Base-by-base conservation (phyloP, 1,284 basidiomycete genomes). In the Mycosarcoma mackinlayi region DNA sequence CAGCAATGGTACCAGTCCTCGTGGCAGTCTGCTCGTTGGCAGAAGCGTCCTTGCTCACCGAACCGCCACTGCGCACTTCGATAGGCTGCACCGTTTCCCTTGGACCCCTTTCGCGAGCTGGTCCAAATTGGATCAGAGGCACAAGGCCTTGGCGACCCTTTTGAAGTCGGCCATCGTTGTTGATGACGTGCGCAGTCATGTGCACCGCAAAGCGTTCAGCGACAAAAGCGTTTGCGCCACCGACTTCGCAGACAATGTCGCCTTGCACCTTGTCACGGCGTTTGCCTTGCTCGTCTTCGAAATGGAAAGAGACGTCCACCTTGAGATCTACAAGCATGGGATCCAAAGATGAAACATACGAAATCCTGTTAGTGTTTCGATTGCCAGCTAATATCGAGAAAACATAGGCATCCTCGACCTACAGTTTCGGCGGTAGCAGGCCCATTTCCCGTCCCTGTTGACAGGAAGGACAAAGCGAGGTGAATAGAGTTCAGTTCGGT, bases 351-450 rank as follows among this genome's bases (percentile, higher is more conserved):
- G 19, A 38, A 9, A 6, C 6, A 13, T 14, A 38, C 19, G 4
- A 8, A 35, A n/a, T 14, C 6, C 30, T 35, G 23, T 33, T 21
- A 31, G 28, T 8, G 2, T 6, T 14, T n/a, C 2, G 33, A n/a
- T 16, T 16, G 33, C 13, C 33, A 35, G 33, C 33, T 6, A 35
- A 16, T 35, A n/a, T 35, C 16, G n/a, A n/a, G n/a, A n/a, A n/a
- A n/a, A n/a, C n/a, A n/a, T n/a, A n/a, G 33, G 33, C 6, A 28
- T 7, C 8, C 16, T 3, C 13, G 28, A 33, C 52, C 38, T 34
- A 45, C 37, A 72, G 49, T 72, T 72, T 9, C 69, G 63, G 34
- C 69, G 69, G 34, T 72, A 72, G 42, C 69, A 72, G 11, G 69
- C 69, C 69, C 69, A 72, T 21, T 72, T 72, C 18, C 64, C 69